Base-by-base conservation (phyloP, 1,139 yeast species). In the Williopsis jadinii region DNA sequence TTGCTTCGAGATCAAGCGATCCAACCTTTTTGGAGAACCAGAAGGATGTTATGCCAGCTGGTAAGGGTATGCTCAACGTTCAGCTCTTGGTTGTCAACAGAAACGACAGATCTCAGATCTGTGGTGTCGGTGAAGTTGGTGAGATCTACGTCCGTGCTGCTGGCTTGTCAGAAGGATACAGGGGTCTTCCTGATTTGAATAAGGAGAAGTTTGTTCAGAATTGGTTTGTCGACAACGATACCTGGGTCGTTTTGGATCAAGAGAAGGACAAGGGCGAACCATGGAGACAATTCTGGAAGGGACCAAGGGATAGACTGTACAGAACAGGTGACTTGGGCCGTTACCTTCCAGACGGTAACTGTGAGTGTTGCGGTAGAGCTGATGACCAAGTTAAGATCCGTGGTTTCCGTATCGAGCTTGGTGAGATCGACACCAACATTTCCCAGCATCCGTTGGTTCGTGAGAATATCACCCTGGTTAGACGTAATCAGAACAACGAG, bases 71-170 rank as follows among this genome's bases (percentile, higher is more conserved):
- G 99, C 64, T 76, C 46, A 90, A 92, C 59, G 98, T 94, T 37
- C 98, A 92, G 63, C 70, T 92, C 43, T 72, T 94, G 45, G 95
- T 94, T 48, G 97, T 94, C 34, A 94, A 94, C 67, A 75, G 98
- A 61, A 72, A 84, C 53, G 95, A 90, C 56, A 75, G 84, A 43
- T 73, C 85, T 19, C 95, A 87, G 65, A 77, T 94, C 9, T 92
- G 98, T 70, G 98, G 97, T 62, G 90, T 94, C 48, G 98, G 98
- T 52, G 98, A 92, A 67, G 94, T 92, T 44, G 99, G 99, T 55
- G 99, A 92, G 62, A 90, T 92, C 49, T 92, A 92, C 58, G 97
- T 94, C 11, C 80, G 99, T 60, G 99, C 98, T 34, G 98, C 90
- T 43, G 99, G 99, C 42, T 73, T 92, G 46, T 95, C 97, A 14